Base-by-base conservation (phyloP, 495 filamentous ascomycete genomes). In the Amniculicola lignicola region DNA sequence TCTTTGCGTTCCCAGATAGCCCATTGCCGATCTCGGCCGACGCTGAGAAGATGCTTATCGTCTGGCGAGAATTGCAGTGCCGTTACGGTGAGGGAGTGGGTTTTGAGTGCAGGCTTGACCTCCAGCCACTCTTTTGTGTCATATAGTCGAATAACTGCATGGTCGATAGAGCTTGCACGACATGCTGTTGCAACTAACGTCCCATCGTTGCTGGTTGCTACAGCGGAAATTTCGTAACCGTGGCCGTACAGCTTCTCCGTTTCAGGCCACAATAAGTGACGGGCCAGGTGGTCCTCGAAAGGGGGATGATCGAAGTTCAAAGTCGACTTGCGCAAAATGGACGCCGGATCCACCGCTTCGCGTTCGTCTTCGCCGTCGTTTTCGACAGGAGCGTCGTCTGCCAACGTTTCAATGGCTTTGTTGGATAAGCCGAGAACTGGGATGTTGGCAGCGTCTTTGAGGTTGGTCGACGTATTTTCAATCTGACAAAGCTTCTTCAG, bases 191-290 rank as follows among this genome's bases (percentile, higher is more conserved):
- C 93, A 28, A 99, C 79, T 19, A 95, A 61, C 1, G 65, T 74
- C 14, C 85, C 84, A 62, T 87, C 84, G 55, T 86, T 81, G 61
- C 82, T 89, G 6, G 83, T 79, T n/a, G 91, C 87, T 19, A 96
- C 81, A 9, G 88, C 84, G 18, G 90, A 94, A 35, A 99, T 93
- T 69, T 99, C 93, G 73, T 95, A 95, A n/a, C 93, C 93, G 72
- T 99, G 93, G 4, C 93, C 93, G 69, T 99, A 99, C 4, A 99
- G 81, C 70, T 99, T 99, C 67, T 97, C 93, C 35, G 81, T 82
- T 61, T 99, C 93, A 0, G 93, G 93, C 90, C 90, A 99, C 22
- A 99, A 79, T 2, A 91, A 95, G 64, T 95, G 85, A 6, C 93
- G 83, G 27, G 88, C 83, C 12, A 99, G 80, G 51, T 87, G 83